Evolutionary conservation across 1,284 basidiomycete species (phyloP), one percentile per base, ranked within the genome.

Genomic region (Puccinia novopanici): DNA sequence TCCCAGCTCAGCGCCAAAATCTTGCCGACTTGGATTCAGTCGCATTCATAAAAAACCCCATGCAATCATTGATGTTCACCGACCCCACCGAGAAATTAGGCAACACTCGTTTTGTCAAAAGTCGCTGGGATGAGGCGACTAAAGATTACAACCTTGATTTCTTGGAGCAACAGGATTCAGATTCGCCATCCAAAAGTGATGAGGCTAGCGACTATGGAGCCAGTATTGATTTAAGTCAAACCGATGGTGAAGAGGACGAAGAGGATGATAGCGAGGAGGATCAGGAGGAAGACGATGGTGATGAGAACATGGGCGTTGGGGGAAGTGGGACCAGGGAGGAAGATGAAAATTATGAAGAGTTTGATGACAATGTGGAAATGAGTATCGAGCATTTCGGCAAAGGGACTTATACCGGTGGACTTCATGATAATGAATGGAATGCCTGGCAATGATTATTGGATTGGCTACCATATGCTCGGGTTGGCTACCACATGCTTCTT

Each of bases 1-100:
- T 67, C 10, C 63, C 63, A 67, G 63, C 68, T 52, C 68, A 71
- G 50, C 37, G 13, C 37, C 27, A 71, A 52, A 27, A 10, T 45
- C 68, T 71, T 15, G 68, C 50, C 10, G 34, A 71, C 45, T 71
- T 45, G 27, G n/a, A n/a, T n/a, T n/a, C n/a, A n/a, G n/a, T n/a
- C n/a, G n/a, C n/a, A n/a, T n/a, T n/a, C n/a, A n/a, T 50, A 3
- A 6, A 6, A 8, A 52, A 71, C 24, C 42, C 68, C 22, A 10
- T 50, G 3, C 13, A 48, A 15, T 48, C 27, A 4, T 50, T 52
- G 5, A 4, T 3, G 27, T 52, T 50, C 27, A 48, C 48, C n/a
- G 27, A 30, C 10, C 37, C n/a, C 42, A n/a, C n/a, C 24, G 22
- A 48, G 45, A 71, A 71, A 9, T 3, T 24, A 4, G 24, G 42